phyloP scores from a whole-genome alignment of 2,329 filamentous ascomycete species.

The Hymenoscyphus linearis region DNA sequence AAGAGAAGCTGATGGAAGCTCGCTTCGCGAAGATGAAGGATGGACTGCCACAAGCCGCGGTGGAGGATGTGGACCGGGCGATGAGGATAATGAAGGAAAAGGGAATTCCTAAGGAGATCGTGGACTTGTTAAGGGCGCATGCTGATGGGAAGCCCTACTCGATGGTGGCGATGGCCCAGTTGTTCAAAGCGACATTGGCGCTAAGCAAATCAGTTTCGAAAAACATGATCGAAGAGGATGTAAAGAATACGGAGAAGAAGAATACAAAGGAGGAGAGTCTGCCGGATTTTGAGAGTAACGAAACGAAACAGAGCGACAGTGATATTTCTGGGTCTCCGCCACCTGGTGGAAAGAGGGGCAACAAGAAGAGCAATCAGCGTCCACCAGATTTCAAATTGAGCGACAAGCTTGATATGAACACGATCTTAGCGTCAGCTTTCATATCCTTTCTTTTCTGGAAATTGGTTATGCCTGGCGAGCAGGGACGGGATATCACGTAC shows the following conservation, averaged over 20 bases:
- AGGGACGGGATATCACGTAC: constrained; percentile 84
- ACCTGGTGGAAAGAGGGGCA: constrained; percentile 33
- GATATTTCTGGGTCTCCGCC: constrained; percentile 15
- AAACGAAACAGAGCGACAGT: constrained; percentile 14
- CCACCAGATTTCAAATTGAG: constrained; percentile 19
- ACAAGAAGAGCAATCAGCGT: constrained; percentile 27
- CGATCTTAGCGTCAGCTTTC: constrained; percentile 45
- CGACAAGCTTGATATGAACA: constrained; percentile 29
- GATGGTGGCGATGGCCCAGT: constrained; percentile 27
- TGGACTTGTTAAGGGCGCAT: constrained; percentile 32
- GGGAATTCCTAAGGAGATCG: constrained; percentile 60
- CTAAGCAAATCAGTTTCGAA: constrained; percentile 20
- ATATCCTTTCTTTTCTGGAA: constrained; percentile 59
- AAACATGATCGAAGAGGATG: constrained; percentile 20
- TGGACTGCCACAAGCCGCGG: constrained; percentile 57
- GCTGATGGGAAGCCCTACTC: constrained; percentile 25
- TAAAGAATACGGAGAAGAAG: neutral
- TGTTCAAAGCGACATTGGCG: constrained; percentile 33
- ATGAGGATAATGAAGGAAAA: constrained; percentile 59
- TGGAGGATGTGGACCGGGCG: constrained; percentile 51
- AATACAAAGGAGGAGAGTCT: too few species aligned
- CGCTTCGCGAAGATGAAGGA: constrained; percentile 51
- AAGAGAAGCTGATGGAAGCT: constrained; percentile 53
- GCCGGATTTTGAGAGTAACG: constrained; percentile 23
- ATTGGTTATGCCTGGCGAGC: constrained; percentile 61